These are phyloP conservation scores for Picea glauca DNA, from an alignment of 75 land plant genomes.

Conservation along the genomic window DNA sequence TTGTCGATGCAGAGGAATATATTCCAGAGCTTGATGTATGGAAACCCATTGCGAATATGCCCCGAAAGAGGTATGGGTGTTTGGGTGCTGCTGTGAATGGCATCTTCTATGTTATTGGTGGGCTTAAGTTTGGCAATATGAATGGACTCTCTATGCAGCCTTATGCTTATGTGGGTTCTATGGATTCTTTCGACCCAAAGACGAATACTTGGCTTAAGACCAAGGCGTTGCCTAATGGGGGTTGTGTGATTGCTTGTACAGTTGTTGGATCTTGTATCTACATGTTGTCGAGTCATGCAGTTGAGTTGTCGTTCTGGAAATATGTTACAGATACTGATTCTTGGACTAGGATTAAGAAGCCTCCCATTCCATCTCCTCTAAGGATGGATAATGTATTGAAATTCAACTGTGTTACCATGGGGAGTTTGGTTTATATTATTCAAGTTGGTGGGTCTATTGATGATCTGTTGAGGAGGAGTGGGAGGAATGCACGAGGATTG, in stretches of 20 bases:
- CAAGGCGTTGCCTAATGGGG: conserved; percentile 73
- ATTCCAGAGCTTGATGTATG: conserved; percentile 65
- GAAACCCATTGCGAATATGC: conserved; percentile 59
- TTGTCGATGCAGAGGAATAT: conserved; percentile 74
- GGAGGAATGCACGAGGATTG: conserved; percentile 35
- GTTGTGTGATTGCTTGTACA: conserved; percentile 90
- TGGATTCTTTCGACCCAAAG: conserved; percentile 71
- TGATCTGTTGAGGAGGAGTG: conserved; percentile 57
- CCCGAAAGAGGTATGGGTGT: conserved; percentile 81
- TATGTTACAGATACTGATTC: conserved; percentile 60
- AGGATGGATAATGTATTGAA: conserved; percentile 61
- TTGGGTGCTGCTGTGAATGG: conserved; percentile 79
- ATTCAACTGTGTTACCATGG: conserved; percentile 67
- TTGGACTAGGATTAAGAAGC: conserved; percentile 58
- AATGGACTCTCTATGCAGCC: conserved; percentile 22
- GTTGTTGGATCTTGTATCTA: conserved; percentile 61
- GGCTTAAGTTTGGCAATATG: conserved; percentile 52
- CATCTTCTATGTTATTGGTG: conserved; percentile 82
- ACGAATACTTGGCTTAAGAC: conserved; percentile 62
- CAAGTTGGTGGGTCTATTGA: conserved; percentile 69
- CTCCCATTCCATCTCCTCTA: conserved; percentile 71
- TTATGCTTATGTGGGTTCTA: conserved; percentile 67
- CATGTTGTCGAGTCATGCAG: conserved; percentile 88
- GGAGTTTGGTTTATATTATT: conserved; percentile 52
- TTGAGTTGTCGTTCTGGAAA: conserved; percentile 89